These are phyloP conservation scores for Erodium maritimum DNA, from an alignment of 345 rosid species.

Conservation along the genomic window DNA sequence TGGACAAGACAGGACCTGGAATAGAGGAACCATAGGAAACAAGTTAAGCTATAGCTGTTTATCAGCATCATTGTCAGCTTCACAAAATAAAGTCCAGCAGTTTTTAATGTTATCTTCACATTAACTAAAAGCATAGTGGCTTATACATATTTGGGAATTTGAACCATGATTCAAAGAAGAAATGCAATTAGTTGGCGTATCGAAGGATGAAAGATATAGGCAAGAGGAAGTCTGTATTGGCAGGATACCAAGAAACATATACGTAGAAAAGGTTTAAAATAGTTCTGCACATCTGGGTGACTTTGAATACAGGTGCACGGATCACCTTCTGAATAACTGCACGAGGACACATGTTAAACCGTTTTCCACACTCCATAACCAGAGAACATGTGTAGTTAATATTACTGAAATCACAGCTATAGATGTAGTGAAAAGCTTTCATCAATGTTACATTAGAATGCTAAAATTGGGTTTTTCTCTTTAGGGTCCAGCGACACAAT, in stretches of 20 bases:
- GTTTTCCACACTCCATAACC: neutral
- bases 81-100: neutral
- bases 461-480: too few relatives aligned
- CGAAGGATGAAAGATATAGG: neutral
- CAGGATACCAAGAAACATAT: neutral
- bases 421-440: neutral
- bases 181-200: neutral
- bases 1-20: slow-evolving; percentile 67
- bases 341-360: neutral
- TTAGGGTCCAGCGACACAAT: too few relatives aligned
- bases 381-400: neutral
- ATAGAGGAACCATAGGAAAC: slow-evolving; percentile 14
- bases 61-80: too few relatives aligned
- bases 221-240: too few relatives aligned
- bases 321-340: neutral
- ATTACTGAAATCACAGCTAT: neutral
- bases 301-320: neutral
- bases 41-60: neutral
- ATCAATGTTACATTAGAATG: neutral
- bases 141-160: neutral
- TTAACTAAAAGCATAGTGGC: neutral
- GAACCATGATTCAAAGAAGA: neutral
- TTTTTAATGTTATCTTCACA: neutral
- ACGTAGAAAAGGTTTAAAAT: neutral
- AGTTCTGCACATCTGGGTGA: neutral